Evolutionary conservation across 495 filamentous ascomycete genomes (phyloP).

Genomic region (Neurospora sp.): DNA sequence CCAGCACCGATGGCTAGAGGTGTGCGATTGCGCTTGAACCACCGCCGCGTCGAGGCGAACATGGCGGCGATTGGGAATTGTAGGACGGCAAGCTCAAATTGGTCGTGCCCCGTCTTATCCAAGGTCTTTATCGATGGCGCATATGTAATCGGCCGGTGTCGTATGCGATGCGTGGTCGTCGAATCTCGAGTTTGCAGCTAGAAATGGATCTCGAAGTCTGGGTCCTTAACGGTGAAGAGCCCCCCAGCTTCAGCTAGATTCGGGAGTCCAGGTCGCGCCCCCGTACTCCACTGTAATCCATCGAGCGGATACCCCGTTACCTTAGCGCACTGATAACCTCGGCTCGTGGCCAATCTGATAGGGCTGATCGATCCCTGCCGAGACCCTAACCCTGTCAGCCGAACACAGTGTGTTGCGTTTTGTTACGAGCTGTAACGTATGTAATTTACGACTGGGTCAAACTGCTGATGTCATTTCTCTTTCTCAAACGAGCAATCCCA

Average conservation of each 20-base stretch:
- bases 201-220: not conserved
- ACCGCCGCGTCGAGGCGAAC: conserved; percentile 74
- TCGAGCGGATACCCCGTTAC: not conserved
- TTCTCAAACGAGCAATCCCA: not conserved
- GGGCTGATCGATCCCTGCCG: not conserved
- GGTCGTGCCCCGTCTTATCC: not conserved
- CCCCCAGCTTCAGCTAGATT: not conserved
- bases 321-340: not conserved
- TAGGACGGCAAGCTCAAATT: not conserved
- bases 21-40: conserved; percentile 86
- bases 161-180: not conserved
- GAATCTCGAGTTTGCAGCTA: not conserved
- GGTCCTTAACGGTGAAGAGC: not conserved
- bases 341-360: not conserved
- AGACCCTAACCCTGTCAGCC: not conserved
- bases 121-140: not conserved
- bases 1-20: conserved; percentile 79
- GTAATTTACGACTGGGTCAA: not conserved
- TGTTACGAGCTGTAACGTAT: not conserved
- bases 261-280: not conserved
- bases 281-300: not conserved
- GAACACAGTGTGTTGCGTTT: not conserved
- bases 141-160: not conserved
- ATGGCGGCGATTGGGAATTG: conserved; percentile 36
- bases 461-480: not conserved